Conservation (phyloP, 1,284 basidiomycete species). For the Puccinia triticina region DNA sequence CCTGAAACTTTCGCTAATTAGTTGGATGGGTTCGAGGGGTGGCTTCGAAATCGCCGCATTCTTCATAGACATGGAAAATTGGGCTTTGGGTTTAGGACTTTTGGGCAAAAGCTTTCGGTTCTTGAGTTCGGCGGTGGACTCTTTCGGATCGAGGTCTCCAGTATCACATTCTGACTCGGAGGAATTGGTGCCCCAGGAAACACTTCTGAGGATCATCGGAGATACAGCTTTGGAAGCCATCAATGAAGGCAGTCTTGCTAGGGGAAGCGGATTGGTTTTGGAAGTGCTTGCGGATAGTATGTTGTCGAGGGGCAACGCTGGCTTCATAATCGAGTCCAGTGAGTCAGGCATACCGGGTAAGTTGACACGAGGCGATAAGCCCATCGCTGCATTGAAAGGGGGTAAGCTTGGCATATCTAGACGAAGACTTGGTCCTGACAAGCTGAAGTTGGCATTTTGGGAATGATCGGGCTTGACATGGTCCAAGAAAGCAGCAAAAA, state of each 20-base stretch:
- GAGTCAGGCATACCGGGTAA: not conserved
- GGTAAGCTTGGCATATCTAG: not conserved
- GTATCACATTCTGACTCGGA: slow-evolving; percentile 13
- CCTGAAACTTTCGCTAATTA: not conserved
- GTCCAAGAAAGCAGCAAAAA: not conserved
- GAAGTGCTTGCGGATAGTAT: not conserved
- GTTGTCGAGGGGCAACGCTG: not conserved
- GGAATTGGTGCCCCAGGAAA: slow-evolving; percentile 10
- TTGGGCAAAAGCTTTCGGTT: slow-evolving; percentile 16
- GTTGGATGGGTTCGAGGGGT: not conserved
- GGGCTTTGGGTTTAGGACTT: slow-evolving; percentile 27
- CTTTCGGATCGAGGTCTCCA: not conserved
- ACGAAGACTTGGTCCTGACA: not conserved
- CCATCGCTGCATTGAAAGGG: not conserved
- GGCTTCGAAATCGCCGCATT: not conserved
- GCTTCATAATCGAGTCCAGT: not conserved
- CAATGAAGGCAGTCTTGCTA: not conserved
- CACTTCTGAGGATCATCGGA: not conserved
- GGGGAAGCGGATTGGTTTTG: not conserved
- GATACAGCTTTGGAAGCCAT: not conserved
- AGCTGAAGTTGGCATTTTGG: slow-evolving; percentile 11
- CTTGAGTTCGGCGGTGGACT: not conserved
- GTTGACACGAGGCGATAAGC: not conserved
- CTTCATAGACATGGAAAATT: not conserved
- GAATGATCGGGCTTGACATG: not conserved